These are phyloP conservation scores for Prunus padus DNA, from an alignment of 306 rosid genomes.

Conservation along the genomic window DNA sequence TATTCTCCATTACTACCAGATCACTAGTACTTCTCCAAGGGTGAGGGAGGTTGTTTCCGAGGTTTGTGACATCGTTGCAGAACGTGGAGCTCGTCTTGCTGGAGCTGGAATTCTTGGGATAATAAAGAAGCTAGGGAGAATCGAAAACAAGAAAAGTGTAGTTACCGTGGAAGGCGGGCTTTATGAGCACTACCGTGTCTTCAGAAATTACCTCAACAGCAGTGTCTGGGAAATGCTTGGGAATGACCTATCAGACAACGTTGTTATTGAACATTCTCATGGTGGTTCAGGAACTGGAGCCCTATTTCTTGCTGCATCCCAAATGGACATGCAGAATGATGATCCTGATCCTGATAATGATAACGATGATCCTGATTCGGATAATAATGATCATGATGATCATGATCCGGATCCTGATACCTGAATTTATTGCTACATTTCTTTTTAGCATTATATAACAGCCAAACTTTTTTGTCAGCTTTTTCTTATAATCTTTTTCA, in stretches of 20 bases:
- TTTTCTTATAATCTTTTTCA: neutral
- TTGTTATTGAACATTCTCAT: constrained; percentile 59
- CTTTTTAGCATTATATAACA: neutral
- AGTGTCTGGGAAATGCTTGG: constrained; percentile 84
- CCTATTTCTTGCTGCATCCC: constrained; percentile 62
- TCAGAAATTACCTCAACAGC: constrained; percentile 68
- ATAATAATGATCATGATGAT: neutral
- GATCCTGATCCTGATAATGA: constrained; percentile 3
- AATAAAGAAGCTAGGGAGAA: constrained; percentile 58
- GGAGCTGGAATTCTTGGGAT: constrained; percentile 76
- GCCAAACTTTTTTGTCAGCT: neutral
- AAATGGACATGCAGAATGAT: constrained; percentile 15
- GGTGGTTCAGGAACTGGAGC: constrained; percentile 74
- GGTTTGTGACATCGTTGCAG: constrained; percentile 70
- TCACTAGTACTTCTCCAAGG: constrained; percentile 30
- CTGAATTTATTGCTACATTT: neutral
- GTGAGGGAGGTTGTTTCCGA: constrained; percentile 63
- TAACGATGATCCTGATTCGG: neutral
- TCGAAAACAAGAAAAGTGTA: constrained; percentile 48
- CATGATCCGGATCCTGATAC: neutral
- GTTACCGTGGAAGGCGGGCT: constrained; percentile 69
- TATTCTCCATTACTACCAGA: constrained; percentile 33
- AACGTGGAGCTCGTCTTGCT: constrained; percentile 58
- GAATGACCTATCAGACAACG: constrained; percentile 55
- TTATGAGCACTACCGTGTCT: constrained; percentile 61